Percentiles rank a stretch among this genome's conserved stretches.
Evolutionary conservation across 2,329 filamentous ascomycete genomes (phyloP).

Genomic region (Verticillium tricorpus): DNA sequence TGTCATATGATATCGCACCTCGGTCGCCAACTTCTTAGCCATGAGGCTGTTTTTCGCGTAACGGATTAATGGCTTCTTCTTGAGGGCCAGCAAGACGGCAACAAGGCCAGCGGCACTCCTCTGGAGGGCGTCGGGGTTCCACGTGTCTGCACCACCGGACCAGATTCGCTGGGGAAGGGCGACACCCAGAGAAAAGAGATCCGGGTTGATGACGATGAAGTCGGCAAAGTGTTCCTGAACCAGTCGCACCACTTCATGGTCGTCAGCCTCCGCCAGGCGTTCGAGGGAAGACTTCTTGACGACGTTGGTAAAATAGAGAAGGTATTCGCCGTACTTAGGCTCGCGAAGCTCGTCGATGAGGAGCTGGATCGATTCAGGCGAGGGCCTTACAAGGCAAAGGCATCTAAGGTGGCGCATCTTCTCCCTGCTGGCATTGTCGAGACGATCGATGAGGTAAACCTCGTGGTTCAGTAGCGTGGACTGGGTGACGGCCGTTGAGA

Average conservation of each 20-base stretch:
- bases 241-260: slow-evolving; percentile 91
- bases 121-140: slow-evolving; percentile 86
- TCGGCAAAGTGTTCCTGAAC: slow-evolving; percentile 97
- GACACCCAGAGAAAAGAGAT: slow-evolving; percentile 79
- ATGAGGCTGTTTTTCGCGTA: slow-evolving; percentile 89
- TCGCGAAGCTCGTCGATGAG: slow-evolving; percentile 94
- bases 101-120: slow-evolving; percentile 83
- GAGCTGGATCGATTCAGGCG: slow-evolving; percentile 85
- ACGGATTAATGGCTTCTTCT: slow-evolving; percentile 93
- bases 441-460: slow-evolving; percentile 93
- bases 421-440: slow-evolving; percentile 85
- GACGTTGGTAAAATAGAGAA: slow-evolving; percentile 96
- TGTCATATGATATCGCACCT: slow-evolving; percentile 87
- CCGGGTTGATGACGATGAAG: slow-evolving; percentile 90
- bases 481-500: slow-evolving; percentile 93
- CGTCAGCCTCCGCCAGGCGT: slow-evolving; percentile 89
- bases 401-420: slow-evolving; percentile 98
- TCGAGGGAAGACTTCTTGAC: slow-evolving; percentile 95
- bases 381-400: slow-evolving; percentile 88
- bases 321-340: slow-evolving; percentile 95
- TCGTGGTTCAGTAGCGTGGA: slow-evolving; percentile 93
- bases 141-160: slow-evolving; percentile 76
- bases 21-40: slow-evolving; percentile 87
- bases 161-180: slow-evolving; percentile 73
- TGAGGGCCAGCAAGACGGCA: slow-evolving; percentile 79